Base-by-base conservation (phyloP, 2,329 filamentous ascomycete species). In the Aspergillus latus region DNA sequence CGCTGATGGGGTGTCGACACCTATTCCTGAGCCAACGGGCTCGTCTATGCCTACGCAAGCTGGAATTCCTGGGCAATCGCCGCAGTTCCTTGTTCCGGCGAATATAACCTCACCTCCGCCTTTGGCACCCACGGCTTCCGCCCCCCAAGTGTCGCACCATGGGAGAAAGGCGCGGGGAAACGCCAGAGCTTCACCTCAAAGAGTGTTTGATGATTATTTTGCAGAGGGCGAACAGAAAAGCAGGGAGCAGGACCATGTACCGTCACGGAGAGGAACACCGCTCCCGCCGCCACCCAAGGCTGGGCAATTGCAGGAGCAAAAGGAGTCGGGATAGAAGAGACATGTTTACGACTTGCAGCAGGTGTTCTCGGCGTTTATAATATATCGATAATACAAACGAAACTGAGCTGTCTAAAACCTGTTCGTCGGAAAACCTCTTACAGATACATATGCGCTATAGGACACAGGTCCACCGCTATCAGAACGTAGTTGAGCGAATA, bases 161-260 rank as follows among this genome's bases (percentile, higher is more conserved):
- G 55, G 55, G 13, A 53, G 16, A 21, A 57, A 57, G 40, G 21
- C 21, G 21, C 55, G 55, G 28, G 54, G 49, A 6, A 30, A 16
- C 10, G 45, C 47, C 10, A 43, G 54, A 2, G 71, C 59, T 16
- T 74, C 75, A 2, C 80, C 84, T 0, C 84, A 81, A 59, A 77
- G 77, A 40, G 79, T 86, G 7, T 88, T 95, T 79, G 90, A 95
- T 64, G 90, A 95, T 64, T 95, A 94, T 72, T 92, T 96, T 71
- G 88, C 87, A 57, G 91, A 96, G 73, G 88, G 92, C 63, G 90
- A 94, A 73, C 80, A 90, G 76, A 94, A 92, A 81, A 95, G 90
- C 70, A 83, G 84, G 66, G 89, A 89, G 69, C 73, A 91, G 59
- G 91, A 95, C 67, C 83, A 84, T 70, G 81, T 82, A 28, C 84